Evolutionary conservation across 805 yeast species (phyloP), one percentile per base, ranked within the genome.

Genomic region (Wickerhamiella occidentalis): DNA sequence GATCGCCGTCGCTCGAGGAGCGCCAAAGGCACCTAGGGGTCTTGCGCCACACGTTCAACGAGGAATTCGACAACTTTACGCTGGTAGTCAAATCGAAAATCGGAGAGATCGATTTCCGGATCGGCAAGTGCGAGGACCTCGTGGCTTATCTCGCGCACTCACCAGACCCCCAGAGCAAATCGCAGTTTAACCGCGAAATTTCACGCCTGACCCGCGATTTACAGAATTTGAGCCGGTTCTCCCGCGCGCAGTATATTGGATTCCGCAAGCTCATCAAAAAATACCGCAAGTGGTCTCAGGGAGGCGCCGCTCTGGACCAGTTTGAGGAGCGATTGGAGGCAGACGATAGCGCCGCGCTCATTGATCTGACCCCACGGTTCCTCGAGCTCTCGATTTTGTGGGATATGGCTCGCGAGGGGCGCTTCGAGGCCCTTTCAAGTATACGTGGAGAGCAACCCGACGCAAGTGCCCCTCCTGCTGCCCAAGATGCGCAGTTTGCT

Each of bases 251-350:
- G 60, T 79, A 80, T 58, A 78, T 85, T 2, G 94, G 70, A 3
- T 69, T 82, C 45, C 71, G 80, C 53, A 85, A 85, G 65, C 72
- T 85, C 45, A 69, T 85, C 58, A 85, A 85, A 66, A 85, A 85
- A 61, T 81, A 69, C 59, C 65, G 70, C 35, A 72, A 74, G 52
- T 73, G 74, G 62, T 69, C 75, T 2, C 45, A 59, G 1, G 58
- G 60, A 21, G 63, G 65, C 11, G 55, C 51, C 50, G 59, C 55
- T 36, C 56, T 58, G 6, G 40, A 23, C 2, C 48, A 48, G 19
- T 61, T 58, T 51, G 54, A 58, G 26, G 61, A 58, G 4, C 49
- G 74, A 25, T 63, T 72, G 37, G 60, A 65, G 7, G 72, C 75
- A 51, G 70, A 71, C 0, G 69, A 71, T 25, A 77, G 85, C 0